Percentiles rank a stretch among this genome's conserved stretches.
Evolutionary conservation across 306 rosid species (phyloP).

Genomic region (Acacia melanoxylon): DNA sequence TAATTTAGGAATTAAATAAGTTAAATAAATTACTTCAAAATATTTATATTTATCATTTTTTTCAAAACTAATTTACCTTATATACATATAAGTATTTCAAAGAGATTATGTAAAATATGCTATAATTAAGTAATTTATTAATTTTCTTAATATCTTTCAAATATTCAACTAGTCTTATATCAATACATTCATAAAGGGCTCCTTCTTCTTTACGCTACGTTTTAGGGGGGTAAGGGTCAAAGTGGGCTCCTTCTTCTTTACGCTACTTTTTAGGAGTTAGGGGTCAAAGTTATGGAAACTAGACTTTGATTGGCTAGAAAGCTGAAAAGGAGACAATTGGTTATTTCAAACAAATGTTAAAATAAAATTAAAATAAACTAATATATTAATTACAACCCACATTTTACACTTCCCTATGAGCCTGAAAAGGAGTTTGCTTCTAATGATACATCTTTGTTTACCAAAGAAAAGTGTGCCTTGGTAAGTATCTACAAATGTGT

Average conservation of each 20-base stretch:
- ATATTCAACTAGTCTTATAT: background rate
- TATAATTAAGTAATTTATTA: too few relatives aligned
- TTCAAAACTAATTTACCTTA: too few relatives aligned
- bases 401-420: background rate
- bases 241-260: too few relatives aligned
- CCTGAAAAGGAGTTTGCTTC: background rate
- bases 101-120: too few relatives aligned
- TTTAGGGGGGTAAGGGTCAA: background rate
- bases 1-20: too few relatives aligned
- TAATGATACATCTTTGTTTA: background rate
- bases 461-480: background rate
- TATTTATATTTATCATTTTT: too few relatives aligned
- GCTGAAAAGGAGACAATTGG: conserved; percentile 18
- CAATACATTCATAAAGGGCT: background rate
- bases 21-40: too few relatives aligned
- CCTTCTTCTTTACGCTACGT: background rate
- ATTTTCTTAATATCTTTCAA: too few relatives aligned
- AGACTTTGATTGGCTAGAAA: conserved; percentile 16
- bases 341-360: background rate
- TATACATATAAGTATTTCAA: too few relatives aligned
- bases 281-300: background rate
- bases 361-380: background rate
- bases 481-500: background rate
- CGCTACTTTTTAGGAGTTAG: too few relatives aligned
- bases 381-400: background rate